Percentiles rank a stretch among this genome's conserved stretches.
These are phyloP conservation scores for Cystobasidium slooffiae DNA, from an alignment of 1,284 basidiomycete species.

Conservation along the genomic window DNA sequence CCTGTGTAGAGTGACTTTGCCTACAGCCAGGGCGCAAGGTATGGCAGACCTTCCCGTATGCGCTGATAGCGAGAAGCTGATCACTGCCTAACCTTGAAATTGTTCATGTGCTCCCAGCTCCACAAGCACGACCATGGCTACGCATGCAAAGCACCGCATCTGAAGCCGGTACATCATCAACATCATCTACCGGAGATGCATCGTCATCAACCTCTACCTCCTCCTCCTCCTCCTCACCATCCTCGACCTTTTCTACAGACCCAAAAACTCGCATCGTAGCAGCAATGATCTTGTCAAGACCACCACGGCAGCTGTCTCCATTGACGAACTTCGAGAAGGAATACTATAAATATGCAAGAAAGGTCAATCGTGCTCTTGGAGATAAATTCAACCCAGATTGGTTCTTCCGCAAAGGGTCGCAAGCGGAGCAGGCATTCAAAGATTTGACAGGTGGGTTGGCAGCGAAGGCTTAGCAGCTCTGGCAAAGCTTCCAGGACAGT, in stretches of 20 bases:
- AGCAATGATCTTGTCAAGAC: conserved; percentile 50
- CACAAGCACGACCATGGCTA: not conserved
- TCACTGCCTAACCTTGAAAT: conserved; percentile 1
- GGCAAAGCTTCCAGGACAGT: not conserved
- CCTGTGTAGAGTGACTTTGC: not conserved
- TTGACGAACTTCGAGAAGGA: conserved; percentile 71
- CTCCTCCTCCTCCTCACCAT: not conserved
- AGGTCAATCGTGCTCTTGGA: conserved; percentile 79
- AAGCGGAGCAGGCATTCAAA: conserved; percentile 77
- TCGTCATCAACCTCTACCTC: not conserved
- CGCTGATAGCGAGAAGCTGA: not conserved
- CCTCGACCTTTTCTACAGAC: conserved; percentile 19
- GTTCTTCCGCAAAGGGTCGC: conserved; percentile 92
- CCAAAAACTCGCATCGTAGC: conserved; percentile 49
- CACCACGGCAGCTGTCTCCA: conserved; percentile 48
- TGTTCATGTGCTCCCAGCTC: not conserved
- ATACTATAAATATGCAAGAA: conserved; percentile 83
- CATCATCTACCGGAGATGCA: conserved; percentile 1
- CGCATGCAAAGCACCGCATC: conserved; percentile 31
- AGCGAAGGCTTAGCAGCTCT: too few species aligned
- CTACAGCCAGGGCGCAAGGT: not conserved
- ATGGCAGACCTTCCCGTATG: not conserved
- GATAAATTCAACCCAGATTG: conserved; percentile 87
- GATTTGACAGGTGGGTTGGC: conserved; percentile 40
- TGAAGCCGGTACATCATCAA: not conserved